Base-by-base conservation (phyloP, 306 rosid genomes). In the Vigna mungo region DNA sequence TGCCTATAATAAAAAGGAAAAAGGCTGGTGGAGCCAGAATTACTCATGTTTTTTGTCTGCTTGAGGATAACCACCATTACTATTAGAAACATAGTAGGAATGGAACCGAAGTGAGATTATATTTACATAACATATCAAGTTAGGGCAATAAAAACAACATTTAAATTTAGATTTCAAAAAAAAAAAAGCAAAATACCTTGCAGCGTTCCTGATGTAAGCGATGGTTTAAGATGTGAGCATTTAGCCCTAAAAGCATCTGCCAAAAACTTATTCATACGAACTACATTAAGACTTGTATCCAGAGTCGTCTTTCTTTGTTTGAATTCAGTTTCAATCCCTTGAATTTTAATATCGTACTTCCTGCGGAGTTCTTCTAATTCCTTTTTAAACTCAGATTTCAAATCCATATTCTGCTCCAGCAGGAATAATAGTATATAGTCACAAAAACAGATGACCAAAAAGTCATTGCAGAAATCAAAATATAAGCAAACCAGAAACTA, bases 231-330 rank as follows among this genome's bases (percentile, higher is more conserved):
- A 80, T 84, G 88, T 80, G 61, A 74, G 77, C 90, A 88, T 84
- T 92, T 95, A 73, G 86, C 85, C 84, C 87, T 84, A 80, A 89
- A 92, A 71, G 96, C 92, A 74, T 86, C 90, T 2, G 95, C 96
- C 91, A 92, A 92, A 25, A 78, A 16, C 82, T 79, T 83, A 72
- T 86, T 89, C 90, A 79, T 79, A 36, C 18, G 65, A 74, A 92
- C 92, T 51, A 53, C 70, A 74, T 59, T 73, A 37, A 56, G 75
- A 82, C 34, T 85, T 62, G 87, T 48, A 39, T 92, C 90, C 60
- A 89, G 78, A 36, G 82, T 78, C 52, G 65, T 85, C 90, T 82
- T 83, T 16, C 72, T 87, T 62, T 27, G 77, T 49, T 71, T 74
- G 81, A 78, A 85, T 52, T 84, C 90, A 62, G 75, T 44, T 64